Percentiles rank a stretch among this genome's conserved stretches.
phyloP scores from a whole-genome alignment of 129 eudicot species.

The Artemisia tridentata region DNA sequence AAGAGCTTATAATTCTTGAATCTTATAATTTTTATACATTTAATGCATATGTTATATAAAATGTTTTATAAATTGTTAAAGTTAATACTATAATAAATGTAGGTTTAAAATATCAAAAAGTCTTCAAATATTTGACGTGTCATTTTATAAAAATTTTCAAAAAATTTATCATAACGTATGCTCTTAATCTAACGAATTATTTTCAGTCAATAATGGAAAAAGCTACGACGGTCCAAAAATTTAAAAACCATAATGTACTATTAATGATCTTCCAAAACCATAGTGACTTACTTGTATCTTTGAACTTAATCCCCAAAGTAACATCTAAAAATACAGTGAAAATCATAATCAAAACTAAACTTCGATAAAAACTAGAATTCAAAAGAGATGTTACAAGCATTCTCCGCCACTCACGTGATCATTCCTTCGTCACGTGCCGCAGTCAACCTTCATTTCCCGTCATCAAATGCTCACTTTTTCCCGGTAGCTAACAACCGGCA shows the following conservation, averaged over 20 bases:
- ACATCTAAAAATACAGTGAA: not conserved
- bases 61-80: too few species aligned
- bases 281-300: not conserved
- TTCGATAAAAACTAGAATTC: slow-evolving; percentile 28
- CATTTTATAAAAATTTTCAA: too few species aligned
- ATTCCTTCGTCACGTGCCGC: slow-evolving; percentile 31
- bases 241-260: too few species aligned
- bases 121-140: too few species aligned
- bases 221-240: not conserved
- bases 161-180: too few species aligned
- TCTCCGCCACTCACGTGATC: slow-evolving; percentile 23
- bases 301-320: not conserved
- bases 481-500: slow-evolving; percentile 24
- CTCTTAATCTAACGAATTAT: not conserved
- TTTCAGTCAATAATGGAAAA: not conserved
- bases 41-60: too few species aligned
- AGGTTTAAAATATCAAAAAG: too few species aligned
- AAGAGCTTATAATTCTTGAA: too few species aligned
- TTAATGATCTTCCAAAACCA: too few species aligned
- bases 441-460: slow-evolving; percentile 18
- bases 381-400: slow-evolving; percentile 32
- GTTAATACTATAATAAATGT: too few species aligned
- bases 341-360: not conserved
- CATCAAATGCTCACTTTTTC: slow-evolving; percentile 20
- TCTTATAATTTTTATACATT: too few species aligned